These are phyloP conservation scores for Candida broadrunensis DNA, from an alignment of 805 yeast genomes.

Conservation along the genomic window DNA sequence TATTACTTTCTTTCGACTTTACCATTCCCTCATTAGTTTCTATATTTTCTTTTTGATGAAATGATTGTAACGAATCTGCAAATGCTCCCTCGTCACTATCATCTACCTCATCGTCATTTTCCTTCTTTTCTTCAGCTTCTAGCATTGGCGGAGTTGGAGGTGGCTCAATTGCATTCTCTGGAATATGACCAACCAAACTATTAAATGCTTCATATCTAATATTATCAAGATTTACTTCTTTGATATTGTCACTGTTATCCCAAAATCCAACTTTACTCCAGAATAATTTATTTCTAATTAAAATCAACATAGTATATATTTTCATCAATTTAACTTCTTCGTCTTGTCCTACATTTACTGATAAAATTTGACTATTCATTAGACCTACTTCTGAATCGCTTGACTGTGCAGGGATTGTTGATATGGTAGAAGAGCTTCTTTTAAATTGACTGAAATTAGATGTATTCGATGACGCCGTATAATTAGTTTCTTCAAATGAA, in stretches of 20 bases:
- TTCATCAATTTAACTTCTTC: conserved; percentile 37
- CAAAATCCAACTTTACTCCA: conserved; percentile 85
- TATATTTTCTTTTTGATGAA: neutral
- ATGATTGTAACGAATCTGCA: neutral
- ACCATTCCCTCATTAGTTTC: conserved; percentile 1
- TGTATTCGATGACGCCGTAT: neutral
- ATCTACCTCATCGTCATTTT: neutral
- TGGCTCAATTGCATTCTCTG: neutral
- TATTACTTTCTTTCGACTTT: neutral
- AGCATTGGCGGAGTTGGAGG: neutral
- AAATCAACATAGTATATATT: conserved; percentile 50
- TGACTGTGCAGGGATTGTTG: neutral
- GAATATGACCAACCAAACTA: neutral
- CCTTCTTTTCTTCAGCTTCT: neutral
- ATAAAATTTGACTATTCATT: conserved; percentile 7
- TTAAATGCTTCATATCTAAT: conserved; percentile 17
- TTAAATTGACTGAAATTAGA: neutral
- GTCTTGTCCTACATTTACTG: conserved; percentile 10
- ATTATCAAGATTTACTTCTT: conserved; percentile 24
- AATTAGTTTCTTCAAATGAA: conserved; percentile 21
- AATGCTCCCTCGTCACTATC: conserved; percentile 2
- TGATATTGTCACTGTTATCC: conserved; percentile 47
- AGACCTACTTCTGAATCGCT: neutral
- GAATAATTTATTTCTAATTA: conserved; percentile 69
- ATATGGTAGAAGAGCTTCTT: neutral